These are phyloP conservation scores for Lodderomyces beijingensis DNA, from an alignment of 1,139 yeast genomes.

Conservation along the genomic window DNA sequence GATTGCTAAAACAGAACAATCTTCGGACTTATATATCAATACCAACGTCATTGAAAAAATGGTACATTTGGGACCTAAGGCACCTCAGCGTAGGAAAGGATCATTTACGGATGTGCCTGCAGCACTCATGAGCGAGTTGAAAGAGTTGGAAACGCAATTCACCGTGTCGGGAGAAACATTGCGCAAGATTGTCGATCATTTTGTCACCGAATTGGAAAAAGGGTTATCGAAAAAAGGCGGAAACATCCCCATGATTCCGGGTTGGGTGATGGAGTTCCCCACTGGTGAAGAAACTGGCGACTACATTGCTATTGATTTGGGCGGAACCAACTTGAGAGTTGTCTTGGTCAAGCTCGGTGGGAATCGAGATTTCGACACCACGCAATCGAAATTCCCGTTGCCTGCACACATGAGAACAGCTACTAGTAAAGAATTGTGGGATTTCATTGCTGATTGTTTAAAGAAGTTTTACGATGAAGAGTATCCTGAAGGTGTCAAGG, in stretches of 20 bases:
- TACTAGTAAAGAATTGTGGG: conserved; percentile 71
- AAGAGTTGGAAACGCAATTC: conserved; percentile 58
- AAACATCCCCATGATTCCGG: conserved; percentile 92
- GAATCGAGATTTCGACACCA: conserved; percentile 70
- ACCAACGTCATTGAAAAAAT: conserved; percentile 26
- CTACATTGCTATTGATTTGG: conserved; percentile 88
- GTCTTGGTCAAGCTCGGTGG: conserved; percentile 82
- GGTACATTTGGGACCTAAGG: conserved; percentile 85
- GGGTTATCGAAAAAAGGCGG: conserved; percentile 76
- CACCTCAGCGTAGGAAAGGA: conserved; percentile 78
- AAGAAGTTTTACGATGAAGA: conserved; percentile 57
- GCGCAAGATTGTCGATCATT: conserved; percentile 61
- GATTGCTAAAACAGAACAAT: too few relatives aligned
- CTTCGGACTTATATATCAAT: too few relatives aligned
- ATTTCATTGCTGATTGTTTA: conserved; percentile 80
- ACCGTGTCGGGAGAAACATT: conserved; percentile 59
- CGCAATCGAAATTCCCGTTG: conserved; percentile 76
- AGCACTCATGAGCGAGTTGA: conserved; percentile 55
- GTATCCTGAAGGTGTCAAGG: conserved; percentile 55
- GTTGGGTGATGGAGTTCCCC: conserved; percentile 94
- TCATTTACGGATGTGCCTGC: conserved; percentile 74
- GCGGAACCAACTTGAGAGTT: conserved; percentile 91
- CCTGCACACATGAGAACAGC: conserved; percentile 79
- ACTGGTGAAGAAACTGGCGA: conserved; percentile 88
- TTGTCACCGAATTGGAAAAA: conserved; percentile 63